Evolutionary conservation across 1,284 basidiomycete genomes (phyloP), one percentile per base, ranked within the genome.

Genomic region (Chalciporus sp.): DNA sequence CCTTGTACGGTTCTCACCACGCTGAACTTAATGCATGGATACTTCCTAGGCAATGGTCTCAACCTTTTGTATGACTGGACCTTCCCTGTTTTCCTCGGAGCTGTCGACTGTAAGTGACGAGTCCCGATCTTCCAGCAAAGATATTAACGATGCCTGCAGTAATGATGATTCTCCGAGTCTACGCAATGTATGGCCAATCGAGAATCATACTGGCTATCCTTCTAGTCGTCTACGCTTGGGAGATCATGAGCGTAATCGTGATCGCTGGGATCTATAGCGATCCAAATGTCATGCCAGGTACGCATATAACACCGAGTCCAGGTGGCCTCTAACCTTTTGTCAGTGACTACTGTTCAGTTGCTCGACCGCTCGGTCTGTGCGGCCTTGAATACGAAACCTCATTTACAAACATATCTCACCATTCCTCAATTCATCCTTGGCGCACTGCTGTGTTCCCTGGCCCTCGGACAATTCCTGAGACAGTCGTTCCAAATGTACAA

Each of bases 121-220:
- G 5, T n/a, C 9, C 16, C 10, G 12, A 6, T 16, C 35, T 37
- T 7, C 8, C 35, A 7, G 4, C 14, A 17, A 37, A n/a, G 1
- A 37, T 17, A 37, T 37, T 37, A 37, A 37, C 35, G n/a, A 37
- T 37, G 35, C 16, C 6, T n/a, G 35, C n/a, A 37, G 35, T 37
- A 16, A 37, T 37, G 35, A 49, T 49, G 47, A 41, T 49, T 23
- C 23, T 49, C 19, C 47, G 47, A 27, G 28, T 40, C 26, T 49
- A 49, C 28, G 47, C 35, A 10, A 40, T 49, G 47, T 49, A 49
- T 27, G 7, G 19, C 19, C 47, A 35, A 23, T 49, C 47, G 8
- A 49, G 19, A 20, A 19, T 40, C 9, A 27, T 40, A 20, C 40
- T 49, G 5, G 47, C 33, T 7, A 19, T 49, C 28, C 37, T 49